Conservation (phyloP, 116 monocot species). For the Phalaenopsis hybrid region DNA sequence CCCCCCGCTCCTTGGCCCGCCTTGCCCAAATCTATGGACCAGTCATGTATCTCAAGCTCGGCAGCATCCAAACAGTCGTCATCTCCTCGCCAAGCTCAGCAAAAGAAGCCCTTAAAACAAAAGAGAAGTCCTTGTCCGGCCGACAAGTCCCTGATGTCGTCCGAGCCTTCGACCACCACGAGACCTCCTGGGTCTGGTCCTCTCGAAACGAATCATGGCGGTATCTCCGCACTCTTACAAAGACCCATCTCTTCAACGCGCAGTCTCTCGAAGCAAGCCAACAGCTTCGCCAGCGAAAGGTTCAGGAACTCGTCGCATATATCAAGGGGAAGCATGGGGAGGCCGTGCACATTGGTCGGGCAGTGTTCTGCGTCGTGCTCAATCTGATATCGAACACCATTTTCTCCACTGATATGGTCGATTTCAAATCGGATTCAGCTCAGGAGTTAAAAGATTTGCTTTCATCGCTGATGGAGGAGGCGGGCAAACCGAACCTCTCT, state of each 20-base stretch:
- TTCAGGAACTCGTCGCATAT: conserved; percentile 26
- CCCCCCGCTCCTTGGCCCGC: conserved; percentile 18
- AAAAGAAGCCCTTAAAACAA: conserved; percentile 22
- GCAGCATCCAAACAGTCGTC: conserved; percentile 17
- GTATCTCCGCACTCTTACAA: conserved; percentile 21
- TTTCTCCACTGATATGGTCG: neutral
- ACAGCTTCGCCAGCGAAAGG: conserved; percentile 13
- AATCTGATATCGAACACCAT: conserved; percentile 17
- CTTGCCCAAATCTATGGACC: conserved; percentile 32
- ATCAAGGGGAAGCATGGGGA: neutral
- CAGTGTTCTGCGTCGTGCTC: conserved; percentile 16
- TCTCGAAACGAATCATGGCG: conserved; percentile 14
- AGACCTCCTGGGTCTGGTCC: conserved; percentile 14
- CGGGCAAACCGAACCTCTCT: conserved; percentile 24
- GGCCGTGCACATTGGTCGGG: conserved; percentile 24
- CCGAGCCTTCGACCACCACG: conserved; percentile 15
- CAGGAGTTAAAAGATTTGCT: conserved; percentile 20
- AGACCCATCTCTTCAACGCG: conserved; percentile 14
- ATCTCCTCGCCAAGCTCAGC: conserved; percentile 32
- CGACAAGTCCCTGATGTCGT: conserved; percentile 19
- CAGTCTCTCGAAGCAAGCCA: conserved; percentile 21
- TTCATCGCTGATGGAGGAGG: conserved; percentile 11
- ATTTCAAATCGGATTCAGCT: neutral
- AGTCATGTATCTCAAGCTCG: conserved; percentile 38
- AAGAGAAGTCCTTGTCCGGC: conserved; percentile 19